These are phyloP conservation scores for Clarireedia hainanense DNA, from an alignment of 2,329 filamentous ascomycete genomes.

Conservation along the genomic window DNA sequence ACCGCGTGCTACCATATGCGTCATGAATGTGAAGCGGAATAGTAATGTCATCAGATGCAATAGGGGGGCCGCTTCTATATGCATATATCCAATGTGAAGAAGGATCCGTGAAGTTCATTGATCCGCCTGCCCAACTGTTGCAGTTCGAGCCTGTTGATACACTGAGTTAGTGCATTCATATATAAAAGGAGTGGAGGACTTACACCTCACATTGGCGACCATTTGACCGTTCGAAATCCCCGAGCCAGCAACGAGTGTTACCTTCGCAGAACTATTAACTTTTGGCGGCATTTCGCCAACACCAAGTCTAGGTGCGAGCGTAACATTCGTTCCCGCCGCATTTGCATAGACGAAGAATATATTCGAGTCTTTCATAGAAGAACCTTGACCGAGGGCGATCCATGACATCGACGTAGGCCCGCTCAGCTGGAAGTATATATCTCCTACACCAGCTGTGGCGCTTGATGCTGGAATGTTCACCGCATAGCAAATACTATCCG, in stretches of 20 bases:
- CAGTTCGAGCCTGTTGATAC: conserved; percentile 39
- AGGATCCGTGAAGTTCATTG: conserved; percentile 38
- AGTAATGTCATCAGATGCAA: conserved; percentile 38
- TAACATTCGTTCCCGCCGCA: conserved; percentile 44
- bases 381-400: conserved; percentile 49
- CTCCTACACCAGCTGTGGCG: conserved; percentile 40
- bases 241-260: conserved; percentile 44
- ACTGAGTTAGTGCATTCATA: conserved; percentile 4
- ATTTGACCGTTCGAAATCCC: conserved; percentile 44
- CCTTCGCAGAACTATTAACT: conserved; percentile 34
- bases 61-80: conserved; percentile 35
- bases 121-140: conserved; percentile 42
- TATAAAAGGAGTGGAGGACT: conserved; percentile 9
- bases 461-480: conserved; percentile 48
- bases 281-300: conserved; percentile 37
- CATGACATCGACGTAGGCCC: conserved; percentile 45
- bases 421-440: conserved; percentile 50
- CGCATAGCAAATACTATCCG: conserved; percentile 31
- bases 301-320: conserved; percentile 44
- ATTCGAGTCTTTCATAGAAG: conserved; percentile 44
- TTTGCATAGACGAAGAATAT: conserved; percentile 53
- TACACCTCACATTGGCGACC: conserved; percentile 48
- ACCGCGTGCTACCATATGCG: conserved; percentile 33
- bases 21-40: conserved; percentile 39
- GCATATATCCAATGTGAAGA: conserved; percentile 45